These are phyloP conservation scores for Schizopora paradoxa DNA, from an alignment of 1,284 basidiomycete species.

Conservation along the genomic window DNA sequence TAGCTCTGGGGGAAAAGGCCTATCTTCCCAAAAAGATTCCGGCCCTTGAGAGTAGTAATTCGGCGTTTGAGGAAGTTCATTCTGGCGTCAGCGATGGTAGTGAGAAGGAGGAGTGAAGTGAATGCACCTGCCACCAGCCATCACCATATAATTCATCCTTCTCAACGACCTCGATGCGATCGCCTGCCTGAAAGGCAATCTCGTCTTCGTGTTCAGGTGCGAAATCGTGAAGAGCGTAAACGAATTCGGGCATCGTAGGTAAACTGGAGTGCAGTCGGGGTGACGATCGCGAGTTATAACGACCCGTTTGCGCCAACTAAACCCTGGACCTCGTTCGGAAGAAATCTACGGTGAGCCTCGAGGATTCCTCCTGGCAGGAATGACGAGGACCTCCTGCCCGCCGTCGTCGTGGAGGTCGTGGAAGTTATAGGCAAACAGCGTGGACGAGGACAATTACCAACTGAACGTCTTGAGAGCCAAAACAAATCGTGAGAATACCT, in stretches of 20 bases:
- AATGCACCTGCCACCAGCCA: slow-evolving; percentile 97
- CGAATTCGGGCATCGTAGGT: slow-evolving; percentile 49
- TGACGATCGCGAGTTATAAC: too few species aligned
- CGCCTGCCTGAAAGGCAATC: slow-evolving; percentile 80
- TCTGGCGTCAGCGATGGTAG: slow-evolving; percentile 2
- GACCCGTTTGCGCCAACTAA: too few species aligned
- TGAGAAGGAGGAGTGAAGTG: slow-evolving; percentile 16
- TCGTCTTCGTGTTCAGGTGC: slow-evolving; percentile 92
- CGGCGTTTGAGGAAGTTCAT: slow-evolving; percentile 20
- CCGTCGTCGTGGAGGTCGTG: too few species aligned
- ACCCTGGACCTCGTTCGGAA: too few species aligned
- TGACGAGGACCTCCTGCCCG: too few species aligned
- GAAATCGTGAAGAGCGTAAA: slow-evolving; percentile 85
- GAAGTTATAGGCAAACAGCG: too few species aligned
- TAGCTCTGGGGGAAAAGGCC: slow-evolving; percentile 94
- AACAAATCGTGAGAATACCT: too few species aligned
- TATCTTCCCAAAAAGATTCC: slow-evolving; percentile 73
- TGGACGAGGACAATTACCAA: too few species aligned
- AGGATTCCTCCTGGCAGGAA: too few species aligned
- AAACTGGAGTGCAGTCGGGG: too few species aligned
- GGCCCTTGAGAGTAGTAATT: slow-evolving; percentile 52
- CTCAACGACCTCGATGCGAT: slow-evolving; percentile 86
- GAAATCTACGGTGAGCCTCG: too few species aligned
- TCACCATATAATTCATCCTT: slow-evolving; percentile 92
- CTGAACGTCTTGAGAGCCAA: too few species aligned